phyloP scores from a whole-genome alignment of 2,329 filamentous ascomycete genomes.

The Neofusicoccum sp. region DNA sequence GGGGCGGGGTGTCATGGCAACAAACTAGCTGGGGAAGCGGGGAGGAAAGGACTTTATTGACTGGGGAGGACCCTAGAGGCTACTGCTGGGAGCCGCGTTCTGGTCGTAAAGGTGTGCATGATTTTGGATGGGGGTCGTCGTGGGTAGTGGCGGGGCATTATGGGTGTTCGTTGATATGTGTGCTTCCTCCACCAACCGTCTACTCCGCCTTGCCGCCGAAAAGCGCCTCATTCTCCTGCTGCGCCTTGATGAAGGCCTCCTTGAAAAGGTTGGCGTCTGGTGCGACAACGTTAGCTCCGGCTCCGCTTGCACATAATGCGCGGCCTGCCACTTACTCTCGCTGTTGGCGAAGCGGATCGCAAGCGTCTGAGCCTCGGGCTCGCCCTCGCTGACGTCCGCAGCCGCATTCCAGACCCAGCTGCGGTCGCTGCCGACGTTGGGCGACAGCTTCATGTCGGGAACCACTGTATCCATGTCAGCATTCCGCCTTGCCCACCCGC shows the following conservation, averaged over 20 bases:
- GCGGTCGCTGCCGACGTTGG: conserved; percentile 96
- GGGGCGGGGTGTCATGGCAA: neutral
- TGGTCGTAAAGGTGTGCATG: conserved; percentile 6
- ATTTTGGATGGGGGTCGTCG: conserved; percentile 3
- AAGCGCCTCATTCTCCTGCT: conserved; percentile 89
- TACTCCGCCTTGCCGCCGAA: conserved; percentile 50
- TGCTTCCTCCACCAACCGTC: neutral
- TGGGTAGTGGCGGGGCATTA: conserved; percentile 11
- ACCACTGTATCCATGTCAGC: conserved; percentile 62
- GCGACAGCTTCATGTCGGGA: conserved; percentile 97
- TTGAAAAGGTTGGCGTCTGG: conserved; percentile 95
- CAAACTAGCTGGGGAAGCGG: conserved; percentile 5
- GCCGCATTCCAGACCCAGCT: conserved; percentile 99
- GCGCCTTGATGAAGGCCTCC: conserved; percentile 94
- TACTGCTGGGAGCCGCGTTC: neutral
- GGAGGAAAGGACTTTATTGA: neutral
- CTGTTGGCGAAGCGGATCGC: conserved; percentile 97
- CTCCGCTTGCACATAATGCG: conserved; percentile 10
- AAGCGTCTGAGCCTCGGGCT: conserved; percentile 92
- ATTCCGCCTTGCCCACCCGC: conserved; percentile 16
- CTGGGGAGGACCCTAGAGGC: neutral
- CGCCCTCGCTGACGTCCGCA: conserved; percentile 96
- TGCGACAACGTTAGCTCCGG: conserved; percentile 28
- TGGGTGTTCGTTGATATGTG: conserved; percentile 9
- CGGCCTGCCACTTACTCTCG: conserved; percentile 72